These are phyloP conservation scores for Trichopus zeylanicus DNA, from an alignment of 116 monocot species.

Conservation along the genomic window DNA sequence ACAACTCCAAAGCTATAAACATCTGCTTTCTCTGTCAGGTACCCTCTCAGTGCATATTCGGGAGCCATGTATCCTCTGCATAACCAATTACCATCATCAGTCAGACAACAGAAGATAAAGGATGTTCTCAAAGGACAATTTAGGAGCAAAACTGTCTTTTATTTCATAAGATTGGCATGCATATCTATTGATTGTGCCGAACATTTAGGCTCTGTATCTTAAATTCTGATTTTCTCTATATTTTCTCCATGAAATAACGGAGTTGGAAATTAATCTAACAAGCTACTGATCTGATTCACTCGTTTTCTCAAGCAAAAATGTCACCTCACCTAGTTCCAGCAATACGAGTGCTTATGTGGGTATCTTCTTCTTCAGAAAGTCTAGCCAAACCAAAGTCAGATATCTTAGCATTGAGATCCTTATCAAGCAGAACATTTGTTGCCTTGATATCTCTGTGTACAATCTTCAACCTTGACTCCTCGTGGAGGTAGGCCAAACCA, in stretches of 20 bases:
- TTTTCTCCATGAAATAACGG: no score
- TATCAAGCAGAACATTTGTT: constrained; percentile 42
- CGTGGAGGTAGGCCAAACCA: constrained; percentile 55
- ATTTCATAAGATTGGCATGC: no score
- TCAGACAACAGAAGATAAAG: background rate
- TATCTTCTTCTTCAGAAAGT: constrained; percentile 45
- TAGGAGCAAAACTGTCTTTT: no score
- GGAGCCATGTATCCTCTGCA: constrained; percentile 67
- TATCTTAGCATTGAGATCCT: constrained; percentile 33
- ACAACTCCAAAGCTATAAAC: constrained; percentile 50
- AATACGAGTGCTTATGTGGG: constrained; percentile 40
- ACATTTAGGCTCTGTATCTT: no score
- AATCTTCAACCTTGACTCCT: constrained; percentile 48
- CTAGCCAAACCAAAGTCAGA: constrained; percentile 57
- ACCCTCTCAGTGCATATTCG: constrained; percentile 49
- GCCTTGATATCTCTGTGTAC: constrained; percentile 65
- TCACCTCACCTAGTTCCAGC: constrained; percentile 47
- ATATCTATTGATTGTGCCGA: no score
- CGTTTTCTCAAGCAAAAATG: background rate
- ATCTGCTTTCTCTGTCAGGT: constrained; percentile 57
- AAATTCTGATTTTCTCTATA: no score
- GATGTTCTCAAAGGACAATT: no score
- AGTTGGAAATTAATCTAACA: no score
- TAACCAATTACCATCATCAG: background rate
- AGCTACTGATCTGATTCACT: background rate